Conservation (phyloP, 192 early-diverging fungal species). For the Entophlyctis helioformis region DNA sequence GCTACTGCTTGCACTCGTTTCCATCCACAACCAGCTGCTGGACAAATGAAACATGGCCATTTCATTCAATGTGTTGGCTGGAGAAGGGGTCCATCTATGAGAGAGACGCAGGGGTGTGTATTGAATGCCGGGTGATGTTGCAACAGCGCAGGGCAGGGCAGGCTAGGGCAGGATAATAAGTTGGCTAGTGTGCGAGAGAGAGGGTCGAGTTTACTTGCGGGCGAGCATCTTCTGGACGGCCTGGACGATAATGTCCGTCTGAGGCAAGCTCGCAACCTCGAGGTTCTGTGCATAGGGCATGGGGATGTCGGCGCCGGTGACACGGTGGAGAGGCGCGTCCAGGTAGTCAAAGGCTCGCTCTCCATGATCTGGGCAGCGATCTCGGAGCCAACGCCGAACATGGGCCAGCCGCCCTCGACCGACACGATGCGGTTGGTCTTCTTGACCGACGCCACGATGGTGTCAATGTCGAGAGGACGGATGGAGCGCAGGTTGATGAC, state of each 20-base stretch:
- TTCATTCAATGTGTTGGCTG: too few relatives aligned
- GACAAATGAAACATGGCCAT: too few relatives aligned
- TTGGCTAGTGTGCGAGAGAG: too few relatives aligned
- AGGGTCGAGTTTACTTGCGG: constrained; percentile 32
- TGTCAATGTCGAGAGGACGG: constrained; percentile 83
- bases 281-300: constrained; percentile 95
- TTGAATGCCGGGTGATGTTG: too few relatives aligned
- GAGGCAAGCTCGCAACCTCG: constrained; percentile 79
- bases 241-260: constrained; percentile 69
- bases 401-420: constrained; percentile 92
- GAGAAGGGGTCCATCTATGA: too few relatives aligned
- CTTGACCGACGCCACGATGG: constrained; percentile 87
- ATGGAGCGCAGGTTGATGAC: constrained; percentile 98
- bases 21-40: too few relatives aligned
- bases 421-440: constrained; percentile 96
- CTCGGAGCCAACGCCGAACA: constrained; percentile 89
- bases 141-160: too few relatives aligned
- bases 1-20: too few relatives aligned
- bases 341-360: constrained; percentile 83
- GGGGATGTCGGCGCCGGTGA: constrained; percentile 95
- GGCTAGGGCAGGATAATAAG: too few relatives aligned
- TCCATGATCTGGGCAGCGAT: constrained; percentile 95
- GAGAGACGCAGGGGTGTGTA: too few relatives aligned
- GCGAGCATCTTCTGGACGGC: constrained; percentile 57
- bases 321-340: constrained; percentile 84